Base-by-base conservation (phyloP, 2,329 filamentous ascomycete species). In the Fusarium robinianum region DNA sequence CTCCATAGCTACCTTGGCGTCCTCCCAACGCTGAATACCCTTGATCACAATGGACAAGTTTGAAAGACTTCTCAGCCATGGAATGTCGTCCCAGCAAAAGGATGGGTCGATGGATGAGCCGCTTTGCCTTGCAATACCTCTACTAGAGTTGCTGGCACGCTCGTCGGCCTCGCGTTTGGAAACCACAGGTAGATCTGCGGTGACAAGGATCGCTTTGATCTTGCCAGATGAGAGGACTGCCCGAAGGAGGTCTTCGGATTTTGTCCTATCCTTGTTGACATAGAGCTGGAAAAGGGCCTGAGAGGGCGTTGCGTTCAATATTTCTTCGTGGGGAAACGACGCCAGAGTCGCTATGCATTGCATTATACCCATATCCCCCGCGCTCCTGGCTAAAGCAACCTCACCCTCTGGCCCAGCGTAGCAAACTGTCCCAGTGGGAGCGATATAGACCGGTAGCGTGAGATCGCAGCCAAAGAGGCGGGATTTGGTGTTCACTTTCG, bases 11-110 rank as follows among this genome's bases (percentile, higher is more conserved):
- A 71, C 74, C 38, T 74, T 70, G 10, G 85, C 85, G 63, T 90
- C 86, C 26, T 73, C 71, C 0, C 80, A 77, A 10, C 77, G 80
- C 68, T 88, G 84, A n/a, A 90, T 79, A 0, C 85, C 85, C 65
- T 89, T 90, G 17, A 89, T 34, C 52, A 84, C 69, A 72, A 88
- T 54, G 59, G 82, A 70, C 80, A 76, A 44, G 72, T 75, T 70
- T 1, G 6, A 2, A 67, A 46, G 24, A 3, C 17, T 21, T 7
- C 83, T 79, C 15, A 88, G 61, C 83, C 84, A 88, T 5, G 74
- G 68, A 2, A 88, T 72, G 61, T 86, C 85, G 30, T 78, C 74
- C 85, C 84, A 89, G 72, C 74, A 21, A 9, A 83, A 67, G 14
- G 75, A 72, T 0, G 79, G 58, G 60, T 84, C 81, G 58, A 85